Conservation (phyloP, 2,329 filamentous ascomycete genomes). For the Arthrobotrys megalospora region DNA sequence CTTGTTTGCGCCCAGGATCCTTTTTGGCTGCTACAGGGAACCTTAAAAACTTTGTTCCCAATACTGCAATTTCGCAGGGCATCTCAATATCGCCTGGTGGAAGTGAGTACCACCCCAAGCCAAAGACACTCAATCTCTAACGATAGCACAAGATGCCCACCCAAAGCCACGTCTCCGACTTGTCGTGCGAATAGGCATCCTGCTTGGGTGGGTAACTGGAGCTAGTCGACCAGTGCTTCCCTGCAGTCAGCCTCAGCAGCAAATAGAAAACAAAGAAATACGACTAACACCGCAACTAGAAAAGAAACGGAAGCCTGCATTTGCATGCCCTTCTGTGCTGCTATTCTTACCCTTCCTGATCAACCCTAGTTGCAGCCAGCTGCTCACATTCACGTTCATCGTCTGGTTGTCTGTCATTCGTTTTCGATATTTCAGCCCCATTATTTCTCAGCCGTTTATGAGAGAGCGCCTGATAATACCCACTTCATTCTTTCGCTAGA, state of each 20-base stretch:
- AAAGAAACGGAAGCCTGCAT: slow-evolving; percentile 55
- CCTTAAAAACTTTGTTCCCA: slow-evolving; percentile 50
- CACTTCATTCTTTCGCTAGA: slow-evolving; percentile 46
- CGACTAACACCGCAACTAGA: slow-evolving; percentile 40
- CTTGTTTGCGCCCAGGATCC: slow-evolving; percentile 27
- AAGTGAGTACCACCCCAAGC: slow-evolving; percentile 25
- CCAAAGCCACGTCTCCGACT: slow-evolving; percentile 43
- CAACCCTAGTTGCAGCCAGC: slow-evolving; percentile 30
- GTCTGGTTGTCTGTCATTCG: slow-evolving; percentile 44
- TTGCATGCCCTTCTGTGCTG: slow-evolving; percentile 36
- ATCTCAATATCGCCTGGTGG: slow-evolving; percentile 36
- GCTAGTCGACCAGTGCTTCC: slow-evolving; percentile 32
- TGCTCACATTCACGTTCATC: slow-evolving; percentile 33
- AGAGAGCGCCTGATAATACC: slow-evolving; percentile 34
- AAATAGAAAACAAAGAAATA: slow-evolving; percentile 51
- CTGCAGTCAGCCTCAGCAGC: slow-evolving; percentile 49
- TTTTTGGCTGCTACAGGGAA: slow-evolving; percentile 35
- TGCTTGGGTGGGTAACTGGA: slow-evolving; percentile 38
- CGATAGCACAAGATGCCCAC: slow-evolving; percentile 39
- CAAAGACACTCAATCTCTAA: slow-evolving; percentile 51
- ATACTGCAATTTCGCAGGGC: slow-evolving; percentile 21
- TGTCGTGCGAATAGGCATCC: slow-evolving; percentile 31
- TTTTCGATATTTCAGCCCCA: slow-evolving; percentile 45
- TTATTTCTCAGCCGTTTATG: slow-evolving; percentile 47
- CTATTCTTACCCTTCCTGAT: slow-evolving; percentile 51